Conservation (phyloP, 495 filamentous ascomycete species). For the Podospora pseudopauciseta region DNA sequence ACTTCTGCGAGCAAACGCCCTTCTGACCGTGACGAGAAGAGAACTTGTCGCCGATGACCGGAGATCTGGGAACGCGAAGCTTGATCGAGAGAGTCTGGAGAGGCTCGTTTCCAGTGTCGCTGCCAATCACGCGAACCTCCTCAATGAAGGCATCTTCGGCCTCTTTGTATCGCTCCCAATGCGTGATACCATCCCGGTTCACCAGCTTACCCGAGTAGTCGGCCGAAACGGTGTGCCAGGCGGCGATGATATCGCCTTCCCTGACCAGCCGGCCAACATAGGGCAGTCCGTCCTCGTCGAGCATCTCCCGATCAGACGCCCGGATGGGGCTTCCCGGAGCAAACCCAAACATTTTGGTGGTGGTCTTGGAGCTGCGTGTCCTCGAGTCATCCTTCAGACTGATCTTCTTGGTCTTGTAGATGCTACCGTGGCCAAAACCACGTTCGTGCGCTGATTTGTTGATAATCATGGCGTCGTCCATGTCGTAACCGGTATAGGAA, state of each 20-base stretch:
- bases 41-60: constrained; percentile 97
- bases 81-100: constrained; percentile 85
- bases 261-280: constrained; percentile 68
- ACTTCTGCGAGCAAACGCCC: constrained; percentile 95
- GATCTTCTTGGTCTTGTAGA: constrained; percentile 95
- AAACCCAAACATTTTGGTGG: constrained; percentile 80
- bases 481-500: constrained; percentile 98
- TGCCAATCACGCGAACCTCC: constrained; percentile 85
- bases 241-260: constrained; percentile 79
- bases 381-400: constrained; percentile 69
- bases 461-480: constrained; percentile 99
- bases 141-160: constrained; percentile 82
- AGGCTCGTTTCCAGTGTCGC: constrained; percentile 74
- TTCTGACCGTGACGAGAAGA: constrained; percentile 98
- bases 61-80: constrained; percentile 82
- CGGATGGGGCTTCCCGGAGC: constrained; percentile 65
- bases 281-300: constrained; percentile 86
- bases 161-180: constrained; percentile 90
- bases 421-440: constrained; percentile 92
- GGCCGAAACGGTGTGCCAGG: constrained; percentile 80
- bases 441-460: constrained; percentile 97
- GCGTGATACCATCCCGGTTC: constrained; percentile 74
- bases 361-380: constrained; percentile 49
- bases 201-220: constrained; percentile 71
- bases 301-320: constrained; percentile 58